Evolutionary conservation across 1,284 basidiomycete species (phyloP).

Genomic region (Phylloboletellus chloephorus): DNA sequence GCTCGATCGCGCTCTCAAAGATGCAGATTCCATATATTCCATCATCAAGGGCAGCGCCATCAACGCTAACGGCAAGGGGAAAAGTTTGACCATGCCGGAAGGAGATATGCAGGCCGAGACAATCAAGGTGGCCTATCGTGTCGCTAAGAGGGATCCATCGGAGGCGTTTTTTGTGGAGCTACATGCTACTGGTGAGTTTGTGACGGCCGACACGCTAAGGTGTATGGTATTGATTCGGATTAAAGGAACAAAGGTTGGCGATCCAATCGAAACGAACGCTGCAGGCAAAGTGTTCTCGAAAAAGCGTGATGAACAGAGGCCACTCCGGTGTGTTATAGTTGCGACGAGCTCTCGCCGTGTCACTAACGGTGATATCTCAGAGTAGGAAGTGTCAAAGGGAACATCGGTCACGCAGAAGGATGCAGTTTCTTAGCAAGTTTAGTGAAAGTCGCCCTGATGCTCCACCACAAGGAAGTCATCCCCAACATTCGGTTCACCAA

Average conservation of each 20-base stretch:
- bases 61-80: constrained; percentile 31
- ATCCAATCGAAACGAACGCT: constrained; percentile 48
- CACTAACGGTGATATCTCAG: constrained; percentile 6
- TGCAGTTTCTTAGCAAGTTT: constrained; percentile 30
- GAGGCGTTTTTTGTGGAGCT: constrained; percentile 46
- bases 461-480: constrained; percentile 26
- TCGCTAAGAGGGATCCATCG: constrained; percentile 26
- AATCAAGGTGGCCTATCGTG: constrained; percentile 27
- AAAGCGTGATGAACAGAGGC: constrained; percentile 19
- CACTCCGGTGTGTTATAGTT: constrained; percentile 16
- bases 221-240: constrained; percentile 3
- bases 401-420: constrained; percentile 30
- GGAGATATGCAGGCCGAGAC: constrained; percentile 30
- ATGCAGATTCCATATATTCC: constrained; percentile 27
- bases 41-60: constrained; percentile 28
- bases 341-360: not conserved
- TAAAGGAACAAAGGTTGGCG: constrained; percentile 39
- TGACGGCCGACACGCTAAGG: no score
- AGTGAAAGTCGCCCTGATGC: constrained; percentile 28
- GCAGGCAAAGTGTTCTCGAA: constrained; percentile 36
- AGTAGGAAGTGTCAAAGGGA: constrained; percentile 31
- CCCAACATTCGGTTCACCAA: constrained; percentile 27
- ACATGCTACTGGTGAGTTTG: constrained; percentile 39
- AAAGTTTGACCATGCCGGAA: constrained; percentile 32
- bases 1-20: constrained; percentile 24